These are phyloP conservation scores for Tolypocladium pustulatum DNA, from an alignment of 2,329 filamentous ascomycete genomes.

Conservation along the genomic window DNA sequence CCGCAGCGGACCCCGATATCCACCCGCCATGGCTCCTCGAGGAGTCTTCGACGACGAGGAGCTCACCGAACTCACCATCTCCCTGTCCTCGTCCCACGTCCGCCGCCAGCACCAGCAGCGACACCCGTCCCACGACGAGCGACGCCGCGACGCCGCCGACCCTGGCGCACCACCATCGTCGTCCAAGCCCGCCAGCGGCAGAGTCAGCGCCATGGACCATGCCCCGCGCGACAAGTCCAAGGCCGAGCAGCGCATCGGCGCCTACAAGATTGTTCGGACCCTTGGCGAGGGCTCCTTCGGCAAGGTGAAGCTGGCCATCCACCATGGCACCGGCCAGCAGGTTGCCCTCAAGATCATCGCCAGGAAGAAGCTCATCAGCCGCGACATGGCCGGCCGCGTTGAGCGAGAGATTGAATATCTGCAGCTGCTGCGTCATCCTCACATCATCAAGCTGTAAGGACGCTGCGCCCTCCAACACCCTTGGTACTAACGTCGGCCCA, in stretches of 20 bases:
- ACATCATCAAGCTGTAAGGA: constrained; percentile 93
- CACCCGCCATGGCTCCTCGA: constrained; percentile 35
- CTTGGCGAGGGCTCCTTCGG: constrained; percentile 96
- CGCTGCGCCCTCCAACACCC: neutral
- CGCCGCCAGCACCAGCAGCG: constrained; percentile 35
- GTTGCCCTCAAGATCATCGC: constrained; percentile 98
- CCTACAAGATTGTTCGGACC: constrained; percentile 83
- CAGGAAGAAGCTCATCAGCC: constrained; percentile 87
- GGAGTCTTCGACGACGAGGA: constrained; percentile 68
- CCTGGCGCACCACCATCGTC: constrained; percentile 12
- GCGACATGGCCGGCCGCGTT: constrained; percentile 95
- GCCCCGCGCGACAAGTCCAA: constrained; percentile 37
- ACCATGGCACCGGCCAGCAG: constrained; percentile 85
- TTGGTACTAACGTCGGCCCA: constrained; percentile 19
- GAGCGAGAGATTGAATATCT: constrained; percentile 98
- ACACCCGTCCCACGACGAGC: constrained; percentile 11
- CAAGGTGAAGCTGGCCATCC: constrained; percentile 94
- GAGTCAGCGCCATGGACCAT: constrained; percentile 24
- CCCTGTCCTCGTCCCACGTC: constrained; percentile 54
- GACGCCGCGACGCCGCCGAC: constrained; percentile 13
- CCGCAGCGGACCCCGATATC: neutral
- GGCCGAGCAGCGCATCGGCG: constrained; percentile 76
- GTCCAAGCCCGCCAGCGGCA: constrained; percentile 13
- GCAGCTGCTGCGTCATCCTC: constrained; percentile 86
- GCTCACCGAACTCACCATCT: constrained; percentile 74